Percentiles rank a stretch among this genome's conserved stretches.
These are phyloP conservation scores for Hypoxylon sp. DNA, from an alignment of 2,329 filamentous ascomycete species.

Conservation along the genomic window DNA sequence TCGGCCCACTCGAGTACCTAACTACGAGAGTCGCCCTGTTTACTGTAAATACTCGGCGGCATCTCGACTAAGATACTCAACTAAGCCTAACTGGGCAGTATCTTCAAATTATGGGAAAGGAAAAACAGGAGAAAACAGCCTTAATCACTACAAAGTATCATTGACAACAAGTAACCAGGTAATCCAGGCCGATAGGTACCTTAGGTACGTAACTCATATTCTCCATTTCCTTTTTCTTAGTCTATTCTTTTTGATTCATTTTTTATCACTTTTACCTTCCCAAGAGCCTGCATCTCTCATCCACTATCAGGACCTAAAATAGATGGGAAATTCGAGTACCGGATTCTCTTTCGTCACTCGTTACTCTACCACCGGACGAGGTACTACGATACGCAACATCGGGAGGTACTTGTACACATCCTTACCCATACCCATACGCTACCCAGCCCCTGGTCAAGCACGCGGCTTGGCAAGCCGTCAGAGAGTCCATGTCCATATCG, in stretches of 20 bases:
- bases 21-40: constrained; percentile 35
- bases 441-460: constrained; percentile 37
- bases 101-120: constrained; percentile 14
- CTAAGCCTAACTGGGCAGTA: constrained; percentile 40
- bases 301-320: constrained; percentile 19
- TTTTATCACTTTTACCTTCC: constrained; percentile 6
- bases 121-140: constrained; percentile 33
- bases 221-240: constrained; percentile 16
- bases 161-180: constrained; percentile 30
- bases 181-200: constrained; percentile 13
- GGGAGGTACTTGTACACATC: constrained; percentile 32
- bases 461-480: constrained; percentile 42
- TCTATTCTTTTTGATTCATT: constrained; percentile 14
- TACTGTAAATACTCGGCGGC: constrained; percentile 26
- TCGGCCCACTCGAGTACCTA: constrained; percentile 37
- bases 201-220: constrained; percentile 9
- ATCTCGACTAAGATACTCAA: constrained; percentile 15
- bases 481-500: constrained; percentile 28
- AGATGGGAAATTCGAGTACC: constrained; percentile 19
- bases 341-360: constrained; percentile 19
- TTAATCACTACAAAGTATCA: constrained; percentile 38
- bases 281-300: constrained; percentile 2
- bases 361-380: constrained; percentile 15
- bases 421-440: constrained; percentile 9
- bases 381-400: constrained; percentile 28